phyloP scores from a whole-genome alignment of 1,284 basidiomycete species.

The Fomitopsis schrenkii region DNA sequence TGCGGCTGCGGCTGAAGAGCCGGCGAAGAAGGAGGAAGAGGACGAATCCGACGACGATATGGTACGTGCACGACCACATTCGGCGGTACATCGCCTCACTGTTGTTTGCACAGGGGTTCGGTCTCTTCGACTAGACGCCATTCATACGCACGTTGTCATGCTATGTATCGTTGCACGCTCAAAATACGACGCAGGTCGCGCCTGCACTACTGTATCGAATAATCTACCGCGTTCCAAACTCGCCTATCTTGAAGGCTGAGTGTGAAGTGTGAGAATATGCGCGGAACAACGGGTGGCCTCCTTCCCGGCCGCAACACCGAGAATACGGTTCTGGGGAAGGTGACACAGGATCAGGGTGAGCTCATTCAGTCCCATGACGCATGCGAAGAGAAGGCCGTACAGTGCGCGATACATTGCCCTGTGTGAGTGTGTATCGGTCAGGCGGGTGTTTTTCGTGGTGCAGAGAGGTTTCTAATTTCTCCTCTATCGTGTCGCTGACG shows the following conservation, averaged over 20 bases:
- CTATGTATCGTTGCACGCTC: constrained; percentile 17
- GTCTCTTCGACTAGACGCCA: constrained; percentile 78
- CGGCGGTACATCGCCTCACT: not conserved
- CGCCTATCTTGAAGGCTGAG: not conserved
- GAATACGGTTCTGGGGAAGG: not conserved
- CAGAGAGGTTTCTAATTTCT: not conserved
- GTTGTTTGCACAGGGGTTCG: constrained; percentile 54
- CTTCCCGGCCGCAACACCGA: not conserved
- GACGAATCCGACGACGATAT: constrained; percentile 80
- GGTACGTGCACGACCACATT: constrained; percentile 36
- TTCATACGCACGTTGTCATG: constrained; percentile 12
- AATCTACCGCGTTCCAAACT: not conserved
- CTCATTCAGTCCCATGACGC: not conserved
- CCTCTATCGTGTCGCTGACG: too few species aligned
- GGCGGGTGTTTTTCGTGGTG: not conserved
- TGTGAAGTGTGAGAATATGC: not conserved
- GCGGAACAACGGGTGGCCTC: not conserved
- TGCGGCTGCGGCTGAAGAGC: constrained; percentile 43
- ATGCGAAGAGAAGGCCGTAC: not conserved
- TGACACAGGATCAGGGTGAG: not conserved
- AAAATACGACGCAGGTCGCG: constrained; percentile 9
- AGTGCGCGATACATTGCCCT: too few species aligned
- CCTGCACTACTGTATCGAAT: not conserved
- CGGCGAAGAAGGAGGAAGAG: constrained; percentile 70
- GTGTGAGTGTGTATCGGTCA: not conserved